These are phyloP conservation scores for Clonostachys solani DNA, from an alignment of 2,329 filamentous ascomycete species.

Conservation along the genomic window DNA sequence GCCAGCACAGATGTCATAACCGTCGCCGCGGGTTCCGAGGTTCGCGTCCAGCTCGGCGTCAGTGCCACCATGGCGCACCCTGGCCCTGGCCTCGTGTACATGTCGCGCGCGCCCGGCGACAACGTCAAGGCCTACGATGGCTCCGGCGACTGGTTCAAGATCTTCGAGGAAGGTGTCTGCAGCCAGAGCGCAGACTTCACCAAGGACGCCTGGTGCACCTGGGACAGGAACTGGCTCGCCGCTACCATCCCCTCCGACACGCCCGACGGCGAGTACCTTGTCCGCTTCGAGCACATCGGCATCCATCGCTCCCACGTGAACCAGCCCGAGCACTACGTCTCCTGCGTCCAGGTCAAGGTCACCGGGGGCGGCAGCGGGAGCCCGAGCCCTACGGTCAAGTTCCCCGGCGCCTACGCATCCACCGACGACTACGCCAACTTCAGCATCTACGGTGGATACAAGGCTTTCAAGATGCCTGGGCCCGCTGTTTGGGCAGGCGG, in stretches of 20 bases:
- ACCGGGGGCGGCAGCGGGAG: constrained; percentile 8
- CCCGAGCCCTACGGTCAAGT: constrained; percentile 14
- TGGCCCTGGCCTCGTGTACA: constrained; percentile 13
- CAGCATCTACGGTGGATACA: constrained; percentile 12
- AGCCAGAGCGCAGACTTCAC: constrained; percentile 10
- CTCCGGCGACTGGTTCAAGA: constrained; percentile 18
- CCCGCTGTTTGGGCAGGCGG: constrained; percentile 8
- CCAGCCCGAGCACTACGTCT: constrained; percentile 13
- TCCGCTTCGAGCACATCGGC: constrained; percentile 25
- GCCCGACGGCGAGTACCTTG: constrained; percentile 28
- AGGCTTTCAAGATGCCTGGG: constrained; percentile 10
- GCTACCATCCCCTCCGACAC: constrained; percentile 24
- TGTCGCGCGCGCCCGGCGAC: constrained; percentile 16
- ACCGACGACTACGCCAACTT: constrained; percentile 13
- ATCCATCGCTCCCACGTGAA: constrained; percentile 13
- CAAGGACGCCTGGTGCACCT: constrained; percentile 13
- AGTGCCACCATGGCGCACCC: constrained; percentile 12
- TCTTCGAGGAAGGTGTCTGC: constrained; percentile 13
- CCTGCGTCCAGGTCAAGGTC: constrained; percentile 13
- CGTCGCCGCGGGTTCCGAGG: constrained; percentile 12
- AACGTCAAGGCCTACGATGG: constrained; percentile 17
- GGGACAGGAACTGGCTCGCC: constrained; percentile 14
- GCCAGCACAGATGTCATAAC: constrained; percentile 12
- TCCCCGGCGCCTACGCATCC: constrained; percentile 20
- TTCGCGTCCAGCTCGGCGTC: constrained; percentile 11